Base-by-base conservation (phyloP, 2,329 filamentous ascomycete genomes). In the Stagonosporopsis rhizophila region DNA sequence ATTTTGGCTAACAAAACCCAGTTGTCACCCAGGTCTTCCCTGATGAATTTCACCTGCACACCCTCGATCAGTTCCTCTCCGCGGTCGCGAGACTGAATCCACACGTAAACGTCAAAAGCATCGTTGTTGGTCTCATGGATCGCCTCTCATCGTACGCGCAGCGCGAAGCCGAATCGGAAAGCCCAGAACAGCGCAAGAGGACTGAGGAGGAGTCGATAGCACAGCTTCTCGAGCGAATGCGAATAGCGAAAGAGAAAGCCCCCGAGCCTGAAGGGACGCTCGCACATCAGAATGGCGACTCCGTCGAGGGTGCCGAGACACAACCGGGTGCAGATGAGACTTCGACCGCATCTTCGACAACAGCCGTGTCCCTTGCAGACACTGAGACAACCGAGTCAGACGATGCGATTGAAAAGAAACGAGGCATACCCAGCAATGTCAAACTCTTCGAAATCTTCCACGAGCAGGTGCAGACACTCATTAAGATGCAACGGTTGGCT, bases 11-110 rank as follows among this genome's bases (percentile, higher is more conserved):
- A 76, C 53, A 65, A 63, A n/a, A 34, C 46, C 34, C 60, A 86
- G 95, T 99, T 61, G 96, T 99, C 64, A 99, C 94, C 5, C 96
- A 99, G 77, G 95, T 98, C 48, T 99, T 99, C 80, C 95, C 95
- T 0, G 95, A 99, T 78, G 95, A 99, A 73, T 99, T 94, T 75
- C 96, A 99, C 77, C 86, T 99, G 20, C 93, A 99, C 74, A 99
- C 95, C 0, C 85, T 99, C 28, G 95, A 98, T 72, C 90, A 97
- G 73, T 91, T 99, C 75, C 86, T 99, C 30, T 95, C 90, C 8
- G 95, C 95, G 6, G 96, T 96, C 30, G 92, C 94, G 14, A 85
- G 94, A 55, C 82, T 99, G 34, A 97, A 99, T 70, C 95, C 94
- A 0, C 91, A 98, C 71, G 95, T 99, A 69, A 96, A 99, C 66